These are phyloP conservation scores for Colletotrichum karsti DNA, from an alignment of 2,329 filamentous ascomycete genomes.

Conservation along the genomic window DNA sequence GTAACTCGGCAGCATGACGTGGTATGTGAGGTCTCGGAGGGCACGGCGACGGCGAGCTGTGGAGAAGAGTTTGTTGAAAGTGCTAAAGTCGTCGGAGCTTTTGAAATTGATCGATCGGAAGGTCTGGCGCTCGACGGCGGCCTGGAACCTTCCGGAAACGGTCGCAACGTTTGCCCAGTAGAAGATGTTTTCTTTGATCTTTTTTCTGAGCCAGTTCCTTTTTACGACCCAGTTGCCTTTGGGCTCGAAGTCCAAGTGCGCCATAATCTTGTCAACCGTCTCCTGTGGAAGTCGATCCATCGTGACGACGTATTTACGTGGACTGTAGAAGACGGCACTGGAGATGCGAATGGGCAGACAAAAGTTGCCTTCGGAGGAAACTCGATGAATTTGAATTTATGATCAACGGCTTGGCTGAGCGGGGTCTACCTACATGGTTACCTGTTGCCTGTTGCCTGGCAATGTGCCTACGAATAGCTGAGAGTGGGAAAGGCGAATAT, in stretches of 20 bases:
- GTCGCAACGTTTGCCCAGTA: neutral
- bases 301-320: neutral
- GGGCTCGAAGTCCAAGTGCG: no score
- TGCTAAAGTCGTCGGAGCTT: neutral
- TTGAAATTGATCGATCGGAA: neutral
- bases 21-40: no score
- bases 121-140: neutral
- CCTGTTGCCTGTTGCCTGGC: no score
- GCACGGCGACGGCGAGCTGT: fast-evolving
- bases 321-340: neutral
- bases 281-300: neutral
- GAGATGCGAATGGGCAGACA: no score
- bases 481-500: no score
- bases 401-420: no score
- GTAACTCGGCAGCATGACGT: neutral
- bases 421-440: no score
- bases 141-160: neutral
- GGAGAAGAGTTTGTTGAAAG: neutral
- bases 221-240: no score
- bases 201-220: neutral
- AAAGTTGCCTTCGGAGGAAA: no score
- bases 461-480: no score
- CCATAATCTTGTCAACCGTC: neutral
- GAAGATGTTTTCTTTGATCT: neutral
- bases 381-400: no score